phyloP scores from a whole-genome alignment of 768 basidiomycete genomes.

The Jaapia argillacea region DNA sequence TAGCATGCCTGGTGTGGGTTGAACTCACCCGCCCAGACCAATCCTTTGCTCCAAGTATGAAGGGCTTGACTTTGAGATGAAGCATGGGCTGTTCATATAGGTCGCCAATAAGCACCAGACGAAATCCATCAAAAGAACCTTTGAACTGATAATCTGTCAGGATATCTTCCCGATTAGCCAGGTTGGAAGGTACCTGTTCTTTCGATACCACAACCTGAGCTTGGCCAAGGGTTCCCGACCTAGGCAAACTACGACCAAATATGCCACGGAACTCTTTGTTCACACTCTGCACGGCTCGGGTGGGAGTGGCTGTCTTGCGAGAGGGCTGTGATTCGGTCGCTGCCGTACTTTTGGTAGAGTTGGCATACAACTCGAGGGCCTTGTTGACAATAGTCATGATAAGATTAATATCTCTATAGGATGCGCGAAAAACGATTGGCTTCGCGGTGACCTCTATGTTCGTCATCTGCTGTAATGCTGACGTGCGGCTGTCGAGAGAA shows the following conservation, averaged over 20 bases:
- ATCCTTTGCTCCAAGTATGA: conserved; percentile 74
- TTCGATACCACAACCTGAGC: background rate
- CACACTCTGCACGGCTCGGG: too few relatives aligned
- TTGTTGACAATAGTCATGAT: conserved; percentile 83
- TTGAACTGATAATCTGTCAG: conserved; percentile 45
- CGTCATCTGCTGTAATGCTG: conserved; percentile 59
- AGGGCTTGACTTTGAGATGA: conserved; percentile 80
- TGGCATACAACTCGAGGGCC: conserved; percentile 67
- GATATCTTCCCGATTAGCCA: too few relatives aligned
- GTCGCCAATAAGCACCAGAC: conserved; percentile 90
- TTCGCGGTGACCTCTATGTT: conserved; percentile 76
- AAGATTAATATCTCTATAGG: conserved; percentile 86
- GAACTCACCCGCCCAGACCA: conserved; percentile 82
- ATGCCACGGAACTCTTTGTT: too few relatives aligned
- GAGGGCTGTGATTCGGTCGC: background rate
- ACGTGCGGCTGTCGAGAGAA: conserved; percentile 73
- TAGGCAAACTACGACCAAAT: too few relatives aligned
- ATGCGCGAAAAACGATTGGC: conserved; percentile 88
- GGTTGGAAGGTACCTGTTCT: conserved; percentile 4
- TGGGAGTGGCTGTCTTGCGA: too few relatives aligned
- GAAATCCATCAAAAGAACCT: conserved; percentile 83
- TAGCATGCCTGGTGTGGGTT: background rate
- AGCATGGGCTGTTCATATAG: conserved; percentile 91
- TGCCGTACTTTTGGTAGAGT: conserved; percentile 21
- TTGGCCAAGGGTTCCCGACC: background rate